Evolutionary conservation across 129 eudicot genomes (phyloP).

Genomic region (Saussurea involucrata): DNA sequence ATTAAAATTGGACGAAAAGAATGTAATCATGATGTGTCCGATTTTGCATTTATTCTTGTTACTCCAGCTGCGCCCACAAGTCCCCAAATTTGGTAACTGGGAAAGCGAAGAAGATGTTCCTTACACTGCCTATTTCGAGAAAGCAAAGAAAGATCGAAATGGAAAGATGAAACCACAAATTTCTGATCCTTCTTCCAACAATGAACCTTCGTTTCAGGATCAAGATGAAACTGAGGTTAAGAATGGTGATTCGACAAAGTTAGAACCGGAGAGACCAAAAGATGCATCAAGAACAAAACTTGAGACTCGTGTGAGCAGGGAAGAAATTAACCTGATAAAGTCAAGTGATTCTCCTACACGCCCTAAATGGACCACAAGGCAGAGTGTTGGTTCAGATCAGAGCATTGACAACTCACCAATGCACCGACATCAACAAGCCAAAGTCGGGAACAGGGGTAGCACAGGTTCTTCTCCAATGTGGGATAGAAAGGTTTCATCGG

Average conservation of each 20-base stretch:
- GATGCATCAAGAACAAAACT: constrained; percentile 26
- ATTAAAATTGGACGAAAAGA: neutral
- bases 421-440: constrained; percentile 51
- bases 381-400: constrained; percentile 51
- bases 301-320: constrained; percentile 30
- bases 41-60: constrained; percentile 1
- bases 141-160: constrained; percentile 39
- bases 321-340: constrained; percentile 22
- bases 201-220: constrained; percentile 3
- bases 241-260: constrained; percentile 3
- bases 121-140: constrained; percentile 50
- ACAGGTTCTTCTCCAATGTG: constrained; percentile 58
- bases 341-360: constrained; percentile 35
- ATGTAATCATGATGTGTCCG: neutral
- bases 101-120: constrained; percentile 49
- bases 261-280: constrained; percentile 31
- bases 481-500: constrained; percentile 64
- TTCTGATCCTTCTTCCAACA: constrained; percentile 23
- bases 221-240: constrained; percentile 12
- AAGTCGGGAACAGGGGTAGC: constrained; percentile 40
- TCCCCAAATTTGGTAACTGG: constrained; percentile 59
- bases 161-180: constrained; percentile 31
- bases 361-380: constrained; percentile 43
- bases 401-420: constrained; percentile 66
- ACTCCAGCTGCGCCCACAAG: constrained; percentile 44